Evolutionary conservation across 495 filamentous ascomycete genomes (phyloP).

Genomic region (Pseudotulostoma volvatum): DNA sequence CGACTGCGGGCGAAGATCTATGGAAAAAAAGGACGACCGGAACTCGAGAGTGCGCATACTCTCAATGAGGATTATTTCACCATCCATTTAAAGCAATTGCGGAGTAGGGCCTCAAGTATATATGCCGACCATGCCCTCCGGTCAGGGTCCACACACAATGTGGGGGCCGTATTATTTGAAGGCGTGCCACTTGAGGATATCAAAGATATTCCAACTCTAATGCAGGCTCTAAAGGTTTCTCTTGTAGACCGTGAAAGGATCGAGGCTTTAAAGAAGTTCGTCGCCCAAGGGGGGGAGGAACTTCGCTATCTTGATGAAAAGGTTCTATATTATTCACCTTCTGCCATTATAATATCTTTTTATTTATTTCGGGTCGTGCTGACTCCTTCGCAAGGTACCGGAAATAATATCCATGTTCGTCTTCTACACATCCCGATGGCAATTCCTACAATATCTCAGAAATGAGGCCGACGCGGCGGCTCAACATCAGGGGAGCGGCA

Average conservation of each 20-base stretch:
- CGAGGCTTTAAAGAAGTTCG: constrained; percentile 60
- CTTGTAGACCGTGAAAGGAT: constrained; percentile 85
- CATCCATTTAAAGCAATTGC: constrained; percentile 38
- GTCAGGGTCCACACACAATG: background rate
- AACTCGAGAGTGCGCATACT: constrained; percentile 37
- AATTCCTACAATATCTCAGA: constrained; percentile 53
- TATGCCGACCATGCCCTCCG: constrained; percentile 8
- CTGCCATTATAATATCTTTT: too few relatives aligned
- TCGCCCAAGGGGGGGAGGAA: constrained; percentile 66
- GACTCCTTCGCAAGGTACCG: constrained; percentile 38
- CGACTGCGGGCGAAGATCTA: constrained; percentile 52
- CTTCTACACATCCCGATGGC: constrained; percentile 73
- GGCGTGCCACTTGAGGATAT: constrained; percentile 27
- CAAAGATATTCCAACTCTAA: constrained; percentile 44
- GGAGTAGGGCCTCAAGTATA: constrained; percentile 25
- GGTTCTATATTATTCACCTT: constrained; percentile 16
- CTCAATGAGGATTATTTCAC: constrained; percentile 79
- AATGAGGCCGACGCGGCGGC: constrained; percentile 37
- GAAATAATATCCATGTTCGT: constrained; percentile 74
- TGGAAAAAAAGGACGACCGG: constrained; percentile 13
- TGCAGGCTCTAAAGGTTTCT: constrained; percentile 44
- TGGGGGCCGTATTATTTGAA: background rate
- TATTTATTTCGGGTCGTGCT: too few relatives aligned
- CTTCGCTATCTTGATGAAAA: constrained; percentile 56
- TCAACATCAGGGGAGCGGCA: background rate